These are phyloP conservation scores for Beauveria bassiana DNA, from an alignment of 2,329 filamentous ascomycete species.

Conservation along the genomic window DNA sequence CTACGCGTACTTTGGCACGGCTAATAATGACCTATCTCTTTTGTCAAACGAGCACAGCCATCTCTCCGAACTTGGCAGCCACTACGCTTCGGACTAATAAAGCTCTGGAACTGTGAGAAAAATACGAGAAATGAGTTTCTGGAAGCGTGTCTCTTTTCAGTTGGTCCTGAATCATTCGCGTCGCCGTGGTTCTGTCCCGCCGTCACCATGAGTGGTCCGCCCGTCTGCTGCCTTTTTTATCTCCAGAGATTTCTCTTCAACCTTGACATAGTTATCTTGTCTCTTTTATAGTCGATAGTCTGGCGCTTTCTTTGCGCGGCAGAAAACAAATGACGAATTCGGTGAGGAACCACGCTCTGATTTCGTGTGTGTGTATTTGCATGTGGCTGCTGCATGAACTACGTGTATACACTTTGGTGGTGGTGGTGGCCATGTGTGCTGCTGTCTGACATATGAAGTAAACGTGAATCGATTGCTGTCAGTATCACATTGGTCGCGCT, in stretches of 20 bases:
- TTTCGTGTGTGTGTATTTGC: not conserved
- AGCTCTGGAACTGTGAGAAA: not conserved
- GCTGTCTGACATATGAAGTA: not conserved
- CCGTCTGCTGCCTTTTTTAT: too few relatives aligned
- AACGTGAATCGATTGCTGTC: too few relatives aligned
- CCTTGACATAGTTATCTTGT: too few relatives aligned
- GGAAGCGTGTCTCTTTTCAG: too few relatives aligned
- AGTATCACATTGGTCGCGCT: too few relatives aligned
- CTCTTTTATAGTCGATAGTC: not conserved
- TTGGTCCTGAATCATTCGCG: too few relatives aligned
- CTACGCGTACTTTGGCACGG: constrained; percentile 30
- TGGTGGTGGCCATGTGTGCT: not conserved
- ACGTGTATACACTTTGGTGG: not conserved
- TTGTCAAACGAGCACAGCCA: not conserved
- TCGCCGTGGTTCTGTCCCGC: too few relatives aligned
- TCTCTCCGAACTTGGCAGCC: not conserved
- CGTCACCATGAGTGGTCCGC: too few relatives aligned
- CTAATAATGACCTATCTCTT: constrained; percentile 15
- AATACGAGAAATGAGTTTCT: too few relatives aligned
- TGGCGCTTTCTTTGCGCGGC: too few relatives aligned
- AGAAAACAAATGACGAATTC: not conserved
- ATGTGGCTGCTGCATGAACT: not conserved
- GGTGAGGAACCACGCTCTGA: not conserved
- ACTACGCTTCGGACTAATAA: not conserved
- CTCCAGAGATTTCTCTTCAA: not conserved